Percentiles rank a stretch among this genome's conserved stretches.
Conservation (phyloP, 208 protist species). For the Crithidia brevicula region DNA sequence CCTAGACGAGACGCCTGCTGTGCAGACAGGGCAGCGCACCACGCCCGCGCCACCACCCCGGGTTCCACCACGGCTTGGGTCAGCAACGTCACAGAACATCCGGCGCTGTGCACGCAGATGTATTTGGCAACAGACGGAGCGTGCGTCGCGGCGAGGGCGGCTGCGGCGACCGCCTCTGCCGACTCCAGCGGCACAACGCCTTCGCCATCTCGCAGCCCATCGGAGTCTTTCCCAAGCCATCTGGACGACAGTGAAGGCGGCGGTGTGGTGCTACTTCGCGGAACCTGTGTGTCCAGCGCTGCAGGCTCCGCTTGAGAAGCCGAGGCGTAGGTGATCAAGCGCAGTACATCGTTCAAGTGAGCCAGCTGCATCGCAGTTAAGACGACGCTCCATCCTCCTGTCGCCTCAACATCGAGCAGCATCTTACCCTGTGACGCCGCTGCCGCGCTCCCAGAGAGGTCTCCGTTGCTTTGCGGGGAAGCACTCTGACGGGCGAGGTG, state of each 20-base stretch:
- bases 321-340: neutral
- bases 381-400: constrained; percentile 29
- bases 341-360: constrained; percentile 16
- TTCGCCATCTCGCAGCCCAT: neutral
- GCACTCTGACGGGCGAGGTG: constrained; percentile 19
- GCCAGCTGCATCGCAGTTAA: constrained; percentile 27
- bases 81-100: constrained; percentile 28
- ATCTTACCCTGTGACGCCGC: too few relatives aligned
- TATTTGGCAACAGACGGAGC: constrained; percentile 23
- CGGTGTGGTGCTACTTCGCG: too few relatives aligned
- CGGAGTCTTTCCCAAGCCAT: neutral
- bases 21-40: constrained; percentile 13
- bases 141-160: constrained; percentile 17
- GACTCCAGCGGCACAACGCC: constrained; percentile 5
- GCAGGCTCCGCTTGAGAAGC: too few relatives aligned
- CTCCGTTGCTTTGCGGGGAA: neutral
- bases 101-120: constrained; percentile 29
- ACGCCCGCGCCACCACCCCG: constrained; percentile 25
- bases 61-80: constrained; percentile 13
- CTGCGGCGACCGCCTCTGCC: constrained; percentile 11
- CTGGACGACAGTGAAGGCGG: constrained; percentile 1
- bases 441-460: neutral
- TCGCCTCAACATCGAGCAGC: constrained; percentile 21
- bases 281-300: too few relatives aligned
- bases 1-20: constrained; percentile 22